Conservation (phyloP, 1,284 basidiomycete species). For the Rhodotorula sp. region DNA sequence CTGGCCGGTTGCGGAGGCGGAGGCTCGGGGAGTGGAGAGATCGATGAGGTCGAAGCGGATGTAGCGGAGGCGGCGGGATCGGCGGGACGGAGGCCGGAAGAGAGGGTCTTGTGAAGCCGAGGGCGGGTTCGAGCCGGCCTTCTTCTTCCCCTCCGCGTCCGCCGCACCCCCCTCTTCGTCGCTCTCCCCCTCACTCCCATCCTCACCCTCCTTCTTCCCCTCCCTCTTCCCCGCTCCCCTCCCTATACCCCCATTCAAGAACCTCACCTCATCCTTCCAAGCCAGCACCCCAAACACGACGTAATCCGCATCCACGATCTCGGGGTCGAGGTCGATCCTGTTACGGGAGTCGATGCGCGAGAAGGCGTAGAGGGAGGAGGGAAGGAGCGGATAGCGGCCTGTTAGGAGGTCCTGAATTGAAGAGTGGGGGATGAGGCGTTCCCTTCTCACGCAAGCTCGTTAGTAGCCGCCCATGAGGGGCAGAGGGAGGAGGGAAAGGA, state of each 20-base stretch:
- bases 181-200: not conserved
- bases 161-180: conserved; percentile 8
- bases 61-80: conserved; percentile 54
- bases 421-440: conserved; percentile 66
- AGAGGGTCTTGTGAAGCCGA: conserved; percentile 1
- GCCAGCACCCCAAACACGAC: conserved; percentile 84
- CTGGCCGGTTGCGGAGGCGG: conserved; percentile 73
- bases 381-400: conserved; percentile 80
- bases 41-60: conserved; percentile 82
- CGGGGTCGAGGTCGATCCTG: conserved; percentile 75
- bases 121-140: not conserved
- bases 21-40: conserved; percentile 57
- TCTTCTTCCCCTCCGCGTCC: conserved; percentile 1
- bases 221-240: not conserved
- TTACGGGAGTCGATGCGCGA: conserved; percentile 72
- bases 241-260: conserved; percentile 47
- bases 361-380: conserved; percentile 81
- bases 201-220: not conserved
- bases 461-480: not conserved
- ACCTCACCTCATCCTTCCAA: conserved; percentile 70
- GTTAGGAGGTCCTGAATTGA: conserved; percentile 77
- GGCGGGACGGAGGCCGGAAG: conserved; percentile 33
- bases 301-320: conserved; percentile 76
- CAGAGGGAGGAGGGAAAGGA: conserved; percentile 37
- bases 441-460: conserved; percentile 54